Conservation (phyloP, 441 rosid species). For the Adansonia rubrostipa region DNA sequence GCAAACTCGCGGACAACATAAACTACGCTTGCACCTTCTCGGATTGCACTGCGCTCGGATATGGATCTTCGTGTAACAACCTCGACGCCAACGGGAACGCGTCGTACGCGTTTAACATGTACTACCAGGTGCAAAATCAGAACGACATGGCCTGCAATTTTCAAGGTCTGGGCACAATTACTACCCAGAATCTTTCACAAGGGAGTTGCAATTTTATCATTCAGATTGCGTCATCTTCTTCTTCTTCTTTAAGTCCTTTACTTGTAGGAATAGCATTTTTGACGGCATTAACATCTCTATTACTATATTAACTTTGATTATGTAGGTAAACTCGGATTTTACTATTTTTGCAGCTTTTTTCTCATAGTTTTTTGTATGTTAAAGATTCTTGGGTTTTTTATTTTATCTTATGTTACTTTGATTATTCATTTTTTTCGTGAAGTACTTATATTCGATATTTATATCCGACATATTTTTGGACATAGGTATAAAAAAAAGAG, state of each 20-base stretch:
- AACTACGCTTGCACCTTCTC: constrained; percentile 69
- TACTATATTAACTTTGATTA: constrained; percentile 28
- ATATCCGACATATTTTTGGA: too few species aligned
- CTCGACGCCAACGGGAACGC: constrained; percentile 79
- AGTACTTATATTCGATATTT: too few species aligned
- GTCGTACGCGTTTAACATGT: constrained; percentile 92
- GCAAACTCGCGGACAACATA: constrained; percentile 72
- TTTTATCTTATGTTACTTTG: neutral
- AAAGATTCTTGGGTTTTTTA: constrained; percentile 17
- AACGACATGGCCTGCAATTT: constrained; percentile 76
- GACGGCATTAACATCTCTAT: constrained; percentile 24
- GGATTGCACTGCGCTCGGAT: constrained; percentile 87
- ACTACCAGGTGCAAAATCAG: constrained; percentile 85
- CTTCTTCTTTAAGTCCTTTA: constrained; percentile 25
- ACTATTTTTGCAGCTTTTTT: constrained; percentile 16
- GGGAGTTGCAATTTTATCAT: constrained; percentile 69
- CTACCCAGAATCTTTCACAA: constrained; percentile 63
- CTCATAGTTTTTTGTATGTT: neutral
- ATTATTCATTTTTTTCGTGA: too few species aligned
- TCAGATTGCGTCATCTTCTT: constrained; percentile 48
- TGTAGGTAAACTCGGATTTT: constrained; percentile 28
- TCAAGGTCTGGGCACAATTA: constrained; percentile 69
- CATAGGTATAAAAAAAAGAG: too few species aligned
- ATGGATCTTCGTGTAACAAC: constrained; percentile 79
- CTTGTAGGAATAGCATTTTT: constrained; percentile 28